Evolutionary conservation across 2,329 filamentous ascomycete species (phyloP), one percentile per base, ranked within the genome.

Genomic region (Penicillium hesseltinei): DNA sequence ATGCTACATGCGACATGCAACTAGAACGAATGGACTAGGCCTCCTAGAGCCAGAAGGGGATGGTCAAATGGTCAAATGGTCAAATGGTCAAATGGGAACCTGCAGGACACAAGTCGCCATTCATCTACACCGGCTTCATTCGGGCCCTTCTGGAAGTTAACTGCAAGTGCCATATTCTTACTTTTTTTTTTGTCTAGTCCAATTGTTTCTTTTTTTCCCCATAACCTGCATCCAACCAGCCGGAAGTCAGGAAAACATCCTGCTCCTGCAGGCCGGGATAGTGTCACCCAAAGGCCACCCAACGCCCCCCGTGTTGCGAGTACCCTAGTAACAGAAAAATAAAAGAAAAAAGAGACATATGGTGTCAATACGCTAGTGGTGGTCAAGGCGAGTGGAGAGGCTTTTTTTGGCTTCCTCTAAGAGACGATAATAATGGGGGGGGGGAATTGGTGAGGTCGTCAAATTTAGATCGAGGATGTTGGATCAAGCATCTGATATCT

Each of bases 401-500:
- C 4, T 5, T 7, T n/a, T 25, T n/a, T 27, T 7, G 9, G 1
- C 19, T 9, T 15, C 27, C 35, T 25, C 21, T 13, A 21, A 38
- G n/a, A 25, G 15, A 25, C 7, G 8, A 11, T 47, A 81, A 15
- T 44, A 23, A 19, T 25, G 19, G 19, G 2, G 19, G 19, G 10
- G 42, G 36, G 8, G 4, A 15, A 44, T 15, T n/a, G 47, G 31
- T 39, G 53, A 21, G 5, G n/a, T 23, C 17, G 40, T 50, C 38
- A n/a, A 53, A 43, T 31, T 35, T 42, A 47, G 38, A 23, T 59
- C 44, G 42, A 15, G 15, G 40, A 29, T 29, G 68, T 68, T 50
- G 52, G 56, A 68, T 60, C 69, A 71, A 70, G 65, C 67, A 66
- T 68, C 57, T 54, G 60, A 64, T 45, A 59, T 50, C 57, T 54